A percentile compares a stretch with the other conserved stretches of the same genome.
Conservation (phyloP, 306 rosid species). For the Cucumis hystrix region DNA sequence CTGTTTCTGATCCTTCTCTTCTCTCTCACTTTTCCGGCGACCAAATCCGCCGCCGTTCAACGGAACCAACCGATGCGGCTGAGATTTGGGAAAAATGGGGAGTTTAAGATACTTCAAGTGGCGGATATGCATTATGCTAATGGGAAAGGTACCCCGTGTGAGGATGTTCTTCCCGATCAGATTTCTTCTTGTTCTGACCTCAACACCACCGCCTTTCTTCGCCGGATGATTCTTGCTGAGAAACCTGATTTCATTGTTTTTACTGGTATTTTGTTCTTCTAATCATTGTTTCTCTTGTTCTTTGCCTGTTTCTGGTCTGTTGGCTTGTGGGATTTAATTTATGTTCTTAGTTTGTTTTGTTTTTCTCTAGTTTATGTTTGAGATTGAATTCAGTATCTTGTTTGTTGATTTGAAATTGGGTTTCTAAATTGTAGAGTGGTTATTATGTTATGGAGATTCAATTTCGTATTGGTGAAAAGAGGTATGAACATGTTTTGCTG, state of each 20-base stretch:
- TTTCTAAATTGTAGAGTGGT: neutral
- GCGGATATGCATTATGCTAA: constrained; percentile 91
- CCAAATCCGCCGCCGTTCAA: constrained; percentile 3
- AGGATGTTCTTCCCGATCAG: constrained; percentile 45
- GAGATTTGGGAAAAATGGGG: constrained; percentile 43
- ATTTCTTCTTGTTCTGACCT: constrained; percentile 66
- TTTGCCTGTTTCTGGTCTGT: no score
- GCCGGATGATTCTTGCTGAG: constrained; percentile 79
- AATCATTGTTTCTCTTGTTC: no score
- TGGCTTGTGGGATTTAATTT: no score
- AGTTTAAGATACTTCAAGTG: constrained; percentile 83
- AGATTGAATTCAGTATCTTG: neutral
- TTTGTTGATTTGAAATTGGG: neutral
- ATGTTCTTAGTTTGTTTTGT: no score
- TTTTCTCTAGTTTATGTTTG: neutral
- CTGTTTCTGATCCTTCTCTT: neutral
- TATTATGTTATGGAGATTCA: neutral
- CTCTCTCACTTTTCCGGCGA: neutral
- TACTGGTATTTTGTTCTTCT: constrained; percentile 34
- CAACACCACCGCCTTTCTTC: constrained; percentile 57
- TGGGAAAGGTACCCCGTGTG: constrained; percentile 58
- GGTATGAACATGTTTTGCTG: no score
- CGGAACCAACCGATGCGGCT: constrained; percentile 21
- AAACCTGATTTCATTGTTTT: constrained; percentile 82
- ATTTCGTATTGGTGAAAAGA: no score